Evolutionary conservation across 345 rosid species (phyloP), one percentile per base, ranked within the genome.

Genomic region (Arabis hirsuta): DNA sequence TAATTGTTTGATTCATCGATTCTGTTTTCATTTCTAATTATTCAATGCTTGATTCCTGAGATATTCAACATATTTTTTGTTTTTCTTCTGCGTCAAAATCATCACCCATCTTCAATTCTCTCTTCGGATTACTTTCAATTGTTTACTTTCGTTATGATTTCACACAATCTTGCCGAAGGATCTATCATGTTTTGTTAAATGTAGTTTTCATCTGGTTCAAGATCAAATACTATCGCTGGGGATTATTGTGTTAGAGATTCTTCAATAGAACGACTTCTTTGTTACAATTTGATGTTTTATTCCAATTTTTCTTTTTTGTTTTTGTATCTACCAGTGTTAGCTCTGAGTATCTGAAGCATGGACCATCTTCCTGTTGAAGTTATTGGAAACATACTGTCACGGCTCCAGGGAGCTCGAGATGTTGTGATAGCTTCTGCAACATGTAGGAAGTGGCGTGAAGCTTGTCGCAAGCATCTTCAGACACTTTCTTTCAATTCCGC

Each of bases 311-410:
- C 32, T 60, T 9, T 38, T 41, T 12, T n/a, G n/a, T n/a, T 27
- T 53, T n/a, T 62, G 54, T 70, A 20, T 43, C 45, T 12, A 38
- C 43, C 74, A 58, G 42, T 42, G 53, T 22, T 42, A 57, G 55
- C 26, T 38, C n/a, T 42, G 51, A 39, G 9, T 26, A 53, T 7
- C 27, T 8, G 36, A 56, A 48, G 26, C 20, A 91, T 89, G 97
- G 97, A 91, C 72, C 76, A 86, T 62, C 86, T 95, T 74, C 97
- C 97, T 9, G 88, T 88, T 16, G 96, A 91, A 79, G 97, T 95
- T 31, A 82, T 91, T 71, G 96, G 99, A 56, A 89, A 89, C 76
- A 88, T 95, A 68, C 77, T 94, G 38, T 91, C 93, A n/a, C 83
- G 77, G 42, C 88, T 94, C 38, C 83, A 80, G 32, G 91, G 95